phyloP scores from a whole-genome alignment of 108 stramenopile genomes.

The Skeletonema costatum region DNA sequence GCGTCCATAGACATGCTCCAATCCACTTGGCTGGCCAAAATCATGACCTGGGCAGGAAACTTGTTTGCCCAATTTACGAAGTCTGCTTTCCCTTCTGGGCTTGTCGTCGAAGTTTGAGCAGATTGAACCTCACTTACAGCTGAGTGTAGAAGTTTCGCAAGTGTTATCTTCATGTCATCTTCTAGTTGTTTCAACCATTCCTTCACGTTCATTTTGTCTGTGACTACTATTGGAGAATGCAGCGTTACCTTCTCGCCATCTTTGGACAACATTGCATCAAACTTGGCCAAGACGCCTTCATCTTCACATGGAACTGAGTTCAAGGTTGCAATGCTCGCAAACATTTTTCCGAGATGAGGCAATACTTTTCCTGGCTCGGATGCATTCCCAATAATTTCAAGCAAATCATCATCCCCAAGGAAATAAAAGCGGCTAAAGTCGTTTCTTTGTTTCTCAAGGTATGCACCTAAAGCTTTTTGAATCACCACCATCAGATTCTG shows the following conservation, averaged over 20 bases:
- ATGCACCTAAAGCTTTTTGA: constrained; percentile 96
- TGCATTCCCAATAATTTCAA: constrained; percentile 97
- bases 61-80: constrained; percentile 88
- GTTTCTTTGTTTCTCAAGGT: constrained; percentile 94
- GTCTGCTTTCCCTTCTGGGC: constrained; percentile 44
- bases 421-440: constrained; percentile 98
- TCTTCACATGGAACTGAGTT: constrained; percentile 53
- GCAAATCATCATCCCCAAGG: constrained; percentile 98
- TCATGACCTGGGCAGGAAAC: constrained; percentile 96
- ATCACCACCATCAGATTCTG: constrained; percentile 89
- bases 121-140: constrained; percentile 79
- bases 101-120: constrained; percentile 23
- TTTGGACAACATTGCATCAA: constrained; percentile 92
- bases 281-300: constrained; percentile 63
- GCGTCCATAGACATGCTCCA: constrained; percentile 92
- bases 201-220: constrained; percentile 77
- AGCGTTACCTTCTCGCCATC: constrained; percentile 96
- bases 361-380: constrained; percentile 93
- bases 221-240: constrained; percentile 70
- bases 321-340: constrained; percentile 87
- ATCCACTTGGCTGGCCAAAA: constrained; percentile 89
- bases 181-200: constrained; percentile 94
- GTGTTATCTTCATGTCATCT: constrained; percentile 88
- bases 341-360: constrained; percentile 97
- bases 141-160: constrained; percentile 81